Evolutionary conservation across 2,329 filamentous ascomycete species (phyloP), one percentile per base, ranked within the genome.

Genomic region (Trichophyton benhamiae): DNA sequence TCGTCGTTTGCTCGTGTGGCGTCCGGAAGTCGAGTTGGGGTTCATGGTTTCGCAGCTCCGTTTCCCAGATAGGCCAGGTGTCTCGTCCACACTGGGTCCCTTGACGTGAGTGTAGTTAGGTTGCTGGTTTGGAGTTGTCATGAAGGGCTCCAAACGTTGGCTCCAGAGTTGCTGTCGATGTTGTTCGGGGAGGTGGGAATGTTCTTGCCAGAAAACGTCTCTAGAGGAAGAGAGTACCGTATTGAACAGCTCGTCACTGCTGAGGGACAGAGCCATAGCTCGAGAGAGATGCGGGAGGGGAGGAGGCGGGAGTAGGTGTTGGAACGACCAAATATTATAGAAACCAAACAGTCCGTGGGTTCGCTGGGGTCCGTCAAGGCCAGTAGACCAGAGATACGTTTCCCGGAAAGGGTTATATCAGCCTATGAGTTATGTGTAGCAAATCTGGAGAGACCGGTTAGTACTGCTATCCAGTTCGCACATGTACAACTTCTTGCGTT

Each of bases 81-180:
- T 61, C 60, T 67, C 66, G 63, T 61, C 66, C 58, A 49, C 58
- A 17, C 59, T 49, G 65, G 64, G 38, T 64, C 57, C 55, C 60
- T 58, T 61, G 65, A 64, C 60, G 67, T 68, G 58, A 62, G 61
- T 60, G 66, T 65, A 60, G 61, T 41, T 61, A 57, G 11, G 42
- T 30, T 60, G 57, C 33, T 64, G 64, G 33, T 63, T 65, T 36
- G 69, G 65, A 52, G 65, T 63, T 27, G 71, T 69, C 61, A 76
- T 71, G 64, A 76, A 76, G 62, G 72, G 72, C 61, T 69, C 72
- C 49, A 76, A 67, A 42, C 68, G 70, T 63, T 70, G 70, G 61
- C 67, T 72, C 75, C 75, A 77, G 62, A 76, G 74, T 60, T 71
- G 68, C 65, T 74, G 71, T 59, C 73, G 71, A 68, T 76, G 69